Evolutionary conservation across 768 basidiomycete genomes (phyloP), one percentile per base, ranked within the genome.

Genomic region (Kwoniella bestiolae): DNA sequence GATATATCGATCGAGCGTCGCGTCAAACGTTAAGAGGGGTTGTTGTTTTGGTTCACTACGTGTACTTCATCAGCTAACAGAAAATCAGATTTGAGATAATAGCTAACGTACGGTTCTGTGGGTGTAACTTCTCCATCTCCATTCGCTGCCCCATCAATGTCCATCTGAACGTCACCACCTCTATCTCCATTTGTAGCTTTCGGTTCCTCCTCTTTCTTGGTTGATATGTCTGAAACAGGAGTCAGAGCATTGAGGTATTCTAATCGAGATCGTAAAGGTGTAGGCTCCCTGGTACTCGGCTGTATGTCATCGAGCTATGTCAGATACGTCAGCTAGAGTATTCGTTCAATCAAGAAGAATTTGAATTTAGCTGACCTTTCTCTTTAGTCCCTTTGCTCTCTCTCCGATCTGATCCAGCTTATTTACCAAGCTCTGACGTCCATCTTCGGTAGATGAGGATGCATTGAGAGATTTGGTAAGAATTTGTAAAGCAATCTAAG

Each of bases 1-100:
- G 34, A 97, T 84, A 89, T 92, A 95, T 67, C 94, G 83, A 76
- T 93, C 90, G 12, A 97, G 83, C 55, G 72, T 78, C 25, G 34
- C 58, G 50, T 75, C 72, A 1, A 34, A 51, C 14, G 29, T 51
- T n/a, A 35, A 25, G 7, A 35, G 29, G 1, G 52, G 31, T 35
- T 34, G 52, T 18, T 34, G 52, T 18, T 63, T 46, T 18, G 55
- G 53, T 41, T 56, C 62, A 21, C 55, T 65, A n/a, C 28, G 26
- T 25, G 12, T 11, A 14, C 8, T 28, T 21, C 23, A 38, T n/a
- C 56, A 50, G 23, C 41, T 55, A 11, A 38, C 12, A 18, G 12
- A 44, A 41, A 47, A 5, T 5, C 51, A 14, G 28, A 34, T 53
- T 16, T 47, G n/a, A n/a, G n/a, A n/a, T n/a, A n/a, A 55, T 16